Percentiles rank a stretch among this genome's conserved stretches.
Evolutionary conservation across 2,329 filamentous ascomycete species (phyloP).

Genomic region (Plenodomus lindquistii): DNA sequence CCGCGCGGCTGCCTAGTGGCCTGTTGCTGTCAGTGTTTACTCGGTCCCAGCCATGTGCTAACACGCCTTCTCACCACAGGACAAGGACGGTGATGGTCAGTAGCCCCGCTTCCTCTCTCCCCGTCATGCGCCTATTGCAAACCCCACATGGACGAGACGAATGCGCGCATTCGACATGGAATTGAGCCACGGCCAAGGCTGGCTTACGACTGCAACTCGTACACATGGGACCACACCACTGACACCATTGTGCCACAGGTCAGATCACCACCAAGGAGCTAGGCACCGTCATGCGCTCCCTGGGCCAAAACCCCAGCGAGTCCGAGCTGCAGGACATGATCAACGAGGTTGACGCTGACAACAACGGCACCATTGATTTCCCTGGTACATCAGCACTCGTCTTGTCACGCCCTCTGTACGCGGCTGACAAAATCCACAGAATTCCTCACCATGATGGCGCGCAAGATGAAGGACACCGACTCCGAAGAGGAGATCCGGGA

Average conservation of each 20-base stretch:
- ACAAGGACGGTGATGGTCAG: conserved; percentile 63
- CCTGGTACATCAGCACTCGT: conserved; percentile 49
- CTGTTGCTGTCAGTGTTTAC: not conserved
- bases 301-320: conserved; percentile 65
- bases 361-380: conserved; percentile 68
- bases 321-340: conserved; percentile 68
- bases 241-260: conserved; percentile 47
- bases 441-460: conserved; percentile 69
- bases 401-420: not conserved
- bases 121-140: not conserved
- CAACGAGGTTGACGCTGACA: conserved; percentile 68
- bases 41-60: conserved; percentile 24
- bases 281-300: conserved; percentile 65
- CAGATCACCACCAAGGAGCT: conserved; percentile 68
- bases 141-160: not conserved
- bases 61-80: conserved; percentile 45
- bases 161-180: not conserved
- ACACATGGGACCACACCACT: conserved; percentile 13
- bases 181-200: not conserved
- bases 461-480: conserved; percentile 64
- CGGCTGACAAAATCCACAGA: conserved; percentile 47
- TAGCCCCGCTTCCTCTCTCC: conserved; percentile 9
- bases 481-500: conserved; percentile 67
- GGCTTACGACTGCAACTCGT: not conserved
- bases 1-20: conserved; percentile 31